These are phyloP conservation scores for Anaeromyces robustus DNA, from an alignment of 192 early-diverging fungal species.

Conservation along the genomic window DNA sequence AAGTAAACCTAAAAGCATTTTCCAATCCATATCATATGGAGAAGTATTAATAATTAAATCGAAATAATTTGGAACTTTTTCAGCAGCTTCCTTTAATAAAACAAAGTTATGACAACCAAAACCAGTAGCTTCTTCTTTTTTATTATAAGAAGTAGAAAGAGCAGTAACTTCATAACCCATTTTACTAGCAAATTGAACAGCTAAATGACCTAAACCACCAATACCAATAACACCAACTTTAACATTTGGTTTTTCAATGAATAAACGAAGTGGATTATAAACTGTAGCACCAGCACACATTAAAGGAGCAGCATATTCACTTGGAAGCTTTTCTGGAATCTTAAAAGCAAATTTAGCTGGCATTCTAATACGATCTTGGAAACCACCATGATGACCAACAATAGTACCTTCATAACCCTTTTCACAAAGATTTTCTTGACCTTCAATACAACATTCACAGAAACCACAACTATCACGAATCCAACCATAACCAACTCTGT, in stretches of 20 bases:
- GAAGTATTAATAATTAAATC: background rate
- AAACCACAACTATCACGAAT: slow-evolving; percentile 37
- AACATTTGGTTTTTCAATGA: slow-evolving; percentile 26
- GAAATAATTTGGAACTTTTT: background rate
- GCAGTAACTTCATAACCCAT: slow-evolving; percentile 1
- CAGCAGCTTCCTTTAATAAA: background rate
- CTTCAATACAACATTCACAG: slow-evolving; percentile 31
- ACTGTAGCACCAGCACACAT: slow-evolving; percentile 73
- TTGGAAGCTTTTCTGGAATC: slow-evolving; percentile 29
- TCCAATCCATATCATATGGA: background rate
- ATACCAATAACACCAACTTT: slow-evolving; percentile 60
- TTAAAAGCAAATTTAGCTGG: slow-evolving; percentile 43
- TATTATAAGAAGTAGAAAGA: background rate
- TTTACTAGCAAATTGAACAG: slow-evolving; percentile 1
- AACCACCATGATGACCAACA: slow-evolving; percentile 25
- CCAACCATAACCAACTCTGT: slow-evolving; percentile 50
- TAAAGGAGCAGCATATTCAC: slow-evolving; percentile 48
- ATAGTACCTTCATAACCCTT: slow-evolving; percentile 23
- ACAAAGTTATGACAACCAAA: background rate
- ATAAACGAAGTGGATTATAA: slow-evolving; percentile 43
- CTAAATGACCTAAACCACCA: slow-evolving; percentile 63
- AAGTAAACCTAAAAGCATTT: background rate
- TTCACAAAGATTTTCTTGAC: slow-evolving; percentile 21
- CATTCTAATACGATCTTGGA: slow-evolving; percentile 45
- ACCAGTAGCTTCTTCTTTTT: background rate